Conservation (phyloP, 495 filamentous ascomycete genomes). For the Diplogelasinospora grovesii region DNA sequence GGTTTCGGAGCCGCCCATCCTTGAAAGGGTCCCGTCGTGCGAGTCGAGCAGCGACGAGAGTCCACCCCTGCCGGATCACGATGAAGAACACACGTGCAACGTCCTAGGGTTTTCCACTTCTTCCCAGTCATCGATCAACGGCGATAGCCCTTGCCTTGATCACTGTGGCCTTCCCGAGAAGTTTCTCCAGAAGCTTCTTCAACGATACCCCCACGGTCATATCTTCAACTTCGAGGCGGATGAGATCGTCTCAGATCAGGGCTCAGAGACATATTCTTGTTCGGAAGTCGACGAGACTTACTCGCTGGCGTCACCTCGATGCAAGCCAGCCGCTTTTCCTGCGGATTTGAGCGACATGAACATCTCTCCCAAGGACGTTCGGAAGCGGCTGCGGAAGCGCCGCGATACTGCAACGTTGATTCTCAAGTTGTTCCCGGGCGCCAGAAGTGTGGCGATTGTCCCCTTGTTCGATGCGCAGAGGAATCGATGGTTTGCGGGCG, state of each 20-base stretch:
- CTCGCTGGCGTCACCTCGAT: slow-evolving; percentile 1
- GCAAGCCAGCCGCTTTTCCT: too few species aligned
- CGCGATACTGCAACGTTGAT: slow-evolving; percentile 12
- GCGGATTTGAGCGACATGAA: too few species aligned
- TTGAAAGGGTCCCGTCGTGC: background rate
- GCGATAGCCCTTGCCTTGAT: slow-evolving; percentile 3
- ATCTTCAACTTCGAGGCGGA: slow-evolving; percentile 50
- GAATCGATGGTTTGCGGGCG: slow-evolving; percentile 59
- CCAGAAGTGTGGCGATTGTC: slow-evolving; percentile 48
- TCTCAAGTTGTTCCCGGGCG: slow-evolving; percentile 37
- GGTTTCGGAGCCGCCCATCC: background rate
- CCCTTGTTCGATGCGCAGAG: slow-evolving; percentile 61
- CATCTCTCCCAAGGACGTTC: background rate
- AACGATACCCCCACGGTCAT: slow-evolving; percentile 55
- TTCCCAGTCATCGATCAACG: slow-evolving; percentile 16
- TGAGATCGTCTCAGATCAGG: slow-evolving; percentile 11
- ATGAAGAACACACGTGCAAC: slow-evolving; percentile 4
- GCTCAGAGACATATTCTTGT: too few species aligned
- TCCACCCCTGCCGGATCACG: background rate
- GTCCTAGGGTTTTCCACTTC: slow-evolving; percentile 33
- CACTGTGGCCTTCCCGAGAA: slow-evolving; percentile 16
- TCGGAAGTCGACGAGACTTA: slow-evolving; percentile 11
- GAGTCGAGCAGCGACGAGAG: slow-evolving; percentile 8
- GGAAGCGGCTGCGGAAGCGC: background rate
- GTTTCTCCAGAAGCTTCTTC: slow-evolving; percentile 47